Evolutionary conservation across 352 stramenopile genomes (phyloP), one percentile per base, ranked within the genome.

Genomic region (Peronospora destructor): DNA sequence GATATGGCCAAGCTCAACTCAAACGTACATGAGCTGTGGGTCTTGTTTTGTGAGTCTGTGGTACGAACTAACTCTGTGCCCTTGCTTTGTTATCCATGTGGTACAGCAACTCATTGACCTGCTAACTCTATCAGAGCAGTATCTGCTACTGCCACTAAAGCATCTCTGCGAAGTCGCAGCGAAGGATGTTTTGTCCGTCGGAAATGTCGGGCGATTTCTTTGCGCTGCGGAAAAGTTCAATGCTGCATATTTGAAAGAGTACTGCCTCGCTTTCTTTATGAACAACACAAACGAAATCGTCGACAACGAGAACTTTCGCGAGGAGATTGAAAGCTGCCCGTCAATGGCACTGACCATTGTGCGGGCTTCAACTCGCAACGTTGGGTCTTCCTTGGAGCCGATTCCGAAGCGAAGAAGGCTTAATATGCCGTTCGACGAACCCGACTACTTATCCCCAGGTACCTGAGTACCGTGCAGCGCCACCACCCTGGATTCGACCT

Each of bases 151-250:
- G 35, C 71, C 76, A 21, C 57, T 91, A 17, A 89, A 90, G 44
- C 71, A 90, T 11, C 56, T 87, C 12, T 93, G 83, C 38, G 83
- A 93, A 49, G 61, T 88, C 12, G 71, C 81, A 33, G 77, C 83
- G 21, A 65, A 79, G 30, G 74, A 87, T 19, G 64, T 88, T 35
- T 50, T 93, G 30, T 80, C 70, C 35, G 67, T 87, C 46, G 77
- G 66, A 50, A 89, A 90, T 41, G 57, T 90, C 40, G 76, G 75
- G n/a, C 71, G 74, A 23, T 87, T 93, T 26, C 59, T 93, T 38
- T 85, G 65, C 54, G 83, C 83, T 26, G 80, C 83, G 14, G 79
- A 90, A 50, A 87, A 87, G 42, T 90, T 85, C 66, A 87, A 89
- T 45, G 83, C 83, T n/a, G 59, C 64, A 48, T 91, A 77, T 54